Evolutionary conservation across 371 early-diverging fungal species (phyloP), one percentile per base, ranked within the genome.

Genomic region (Chytridium lagenaria): DNA sequence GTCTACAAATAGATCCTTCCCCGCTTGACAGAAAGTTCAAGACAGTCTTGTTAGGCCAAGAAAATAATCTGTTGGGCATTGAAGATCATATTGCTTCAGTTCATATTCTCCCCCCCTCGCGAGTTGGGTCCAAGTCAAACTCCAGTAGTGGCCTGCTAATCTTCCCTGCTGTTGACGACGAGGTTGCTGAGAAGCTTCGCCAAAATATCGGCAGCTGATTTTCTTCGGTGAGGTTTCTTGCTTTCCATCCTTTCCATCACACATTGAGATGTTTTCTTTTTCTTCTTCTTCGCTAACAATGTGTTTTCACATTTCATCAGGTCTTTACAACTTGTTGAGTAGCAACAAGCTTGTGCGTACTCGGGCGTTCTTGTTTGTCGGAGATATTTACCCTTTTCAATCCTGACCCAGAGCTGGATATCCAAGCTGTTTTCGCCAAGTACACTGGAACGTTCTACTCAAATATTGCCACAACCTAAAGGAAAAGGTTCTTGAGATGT

Each of bases 261-360:
- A 50, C 5, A 37, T 30, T 19, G 30, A 16, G 2, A 30, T 31
- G 12, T 15, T 28, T 67, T 31, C 44, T 31, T 37, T 67, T 67
- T 16, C 44, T 67, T 44, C 16, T 31, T 36, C 36, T 31, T 64
- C 26, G 33, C 39, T 31, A 44, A 52, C 12, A 7, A 19, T 44
- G 19, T 44, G 12, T 7, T 55, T 16, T 23, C 50, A 15, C 52
- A n/a, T 16, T 37, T 16, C 30, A 28, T 40, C 51, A 80, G 81
- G 84, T n/a, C 71, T 82, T 22, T 84, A 78, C 69, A 79, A 78
- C 65, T 51, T 84, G 69, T 61, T 83, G 76, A 77, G 77, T 69
- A 69, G 57, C 22, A 71, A 72, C 71, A 79, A 77, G 69, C 23
- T 52, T 22, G 70, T 80, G 26, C 78, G 84, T 19, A 73, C 40